Evolutionary conservation across 176 grass and related monocot genomes (phyloP).

Genomic region (Zea luxurians): DNA sequence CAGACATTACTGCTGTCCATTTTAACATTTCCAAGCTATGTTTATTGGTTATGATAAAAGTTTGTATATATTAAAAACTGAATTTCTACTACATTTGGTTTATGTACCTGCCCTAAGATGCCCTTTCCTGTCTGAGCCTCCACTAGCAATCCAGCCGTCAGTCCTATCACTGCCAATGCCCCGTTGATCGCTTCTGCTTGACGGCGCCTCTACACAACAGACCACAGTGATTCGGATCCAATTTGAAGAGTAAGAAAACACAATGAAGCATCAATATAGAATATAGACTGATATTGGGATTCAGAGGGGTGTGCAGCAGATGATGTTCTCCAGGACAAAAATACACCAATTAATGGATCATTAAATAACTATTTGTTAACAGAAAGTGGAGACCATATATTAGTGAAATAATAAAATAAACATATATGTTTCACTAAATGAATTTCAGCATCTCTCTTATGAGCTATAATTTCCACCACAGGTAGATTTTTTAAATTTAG

Average conservation of each 20-base stretch:
- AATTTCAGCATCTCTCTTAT: background rate
- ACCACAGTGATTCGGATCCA: conserved; percentile 10
- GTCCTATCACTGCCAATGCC: conserved; percentile 80
- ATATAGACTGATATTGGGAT: conserved; percentile 20
- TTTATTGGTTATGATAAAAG: conserved; percentile 13
- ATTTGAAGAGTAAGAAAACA: background rate
- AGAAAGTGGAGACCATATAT: background rate
- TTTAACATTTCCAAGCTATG: background rate
- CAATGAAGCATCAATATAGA: background rate
- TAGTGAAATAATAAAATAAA: background rate
- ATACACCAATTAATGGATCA: conserved; percentile 4
- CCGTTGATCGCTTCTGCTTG: conserved; percentile 91
- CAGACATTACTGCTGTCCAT: background rate
- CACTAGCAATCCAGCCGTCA: conserved; percentile 68
- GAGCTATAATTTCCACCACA: background rate
- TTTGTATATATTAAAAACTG: conserved; percentile 7
- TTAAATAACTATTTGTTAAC: conserved; percentile 27
- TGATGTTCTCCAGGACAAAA: background rate
- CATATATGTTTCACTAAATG: background rate
- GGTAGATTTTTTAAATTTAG: background rate
- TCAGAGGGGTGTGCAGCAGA: background rate
- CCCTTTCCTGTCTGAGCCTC: conserved; percentile 94
- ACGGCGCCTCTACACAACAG: conserved; percentile 58
- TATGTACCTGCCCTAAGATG: conserved; percentile 80
- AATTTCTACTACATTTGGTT: conserved; percentile 23